Conservation (phyloP, 169 alveolate species). For the Plasmodium sp. region DNA sequence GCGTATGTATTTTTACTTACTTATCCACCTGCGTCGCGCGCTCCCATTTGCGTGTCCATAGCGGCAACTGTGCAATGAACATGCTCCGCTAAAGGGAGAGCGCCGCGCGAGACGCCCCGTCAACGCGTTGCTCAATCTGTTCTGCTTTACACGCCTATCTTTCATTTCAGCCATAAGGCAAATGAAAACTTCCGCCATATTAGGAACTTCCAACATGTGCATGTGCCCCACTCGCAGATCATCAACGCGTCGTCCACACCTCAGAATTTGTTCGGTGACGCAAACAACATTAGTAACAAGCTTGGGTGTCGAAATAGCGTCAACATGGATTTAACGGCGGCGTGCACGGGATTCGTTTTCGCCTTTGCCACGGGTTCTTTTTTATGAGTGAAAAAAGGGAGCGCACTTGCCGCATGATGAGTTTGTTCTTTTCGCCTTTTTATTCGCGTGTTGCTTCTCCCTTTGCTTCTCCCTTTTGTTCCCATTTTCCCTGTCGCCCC, state of each 20-base stretch:
- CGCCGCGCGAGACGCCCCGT: background rate
- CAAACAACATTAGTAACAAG: slow-evolving; percentile 73
- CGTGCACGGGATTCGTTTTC: slow-evolving; percentile 81
- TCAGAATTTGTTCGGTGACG: slow-evolving; percentile 83
- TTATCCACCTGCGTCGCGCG: background rate
- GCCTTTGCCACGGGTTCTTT: slow-evolving; percentile 78
- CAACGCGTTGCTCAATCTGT: background rate
- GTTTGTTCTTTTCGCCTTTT: background rate
- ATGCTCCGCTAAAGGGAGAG: background rate
- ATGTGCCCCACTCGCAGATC: slow-evolving; percentile 32
- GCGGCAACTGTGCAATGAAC: background rate
- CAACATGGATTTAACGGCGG: slow-evolving; percentile 79
- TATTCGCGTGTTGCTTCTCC: background rate
- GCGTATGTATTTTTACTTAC: background rate
- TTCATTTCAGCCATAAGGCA: background rate
- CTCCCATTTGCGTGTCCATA: background rate
- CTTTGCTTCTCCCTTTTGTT: background rate
- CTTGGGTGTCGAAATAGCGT: slow-evolving; percentile 64
- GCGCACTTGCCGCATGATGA: background rate
- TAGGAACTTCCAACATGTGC: slow-evolving; percentile 9
- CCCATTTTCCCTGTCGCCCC: background rate
- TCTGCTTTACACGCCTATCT: background rate
- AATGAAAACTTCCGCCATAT: background rate
- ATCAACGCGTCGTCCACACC: slow-evolving; percentile 82
- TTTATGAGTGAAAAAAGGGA: background rate